phyloP scores from a whole-genome alignment of 441 rosid species.

The Gossypium davidsonii region DNA sequence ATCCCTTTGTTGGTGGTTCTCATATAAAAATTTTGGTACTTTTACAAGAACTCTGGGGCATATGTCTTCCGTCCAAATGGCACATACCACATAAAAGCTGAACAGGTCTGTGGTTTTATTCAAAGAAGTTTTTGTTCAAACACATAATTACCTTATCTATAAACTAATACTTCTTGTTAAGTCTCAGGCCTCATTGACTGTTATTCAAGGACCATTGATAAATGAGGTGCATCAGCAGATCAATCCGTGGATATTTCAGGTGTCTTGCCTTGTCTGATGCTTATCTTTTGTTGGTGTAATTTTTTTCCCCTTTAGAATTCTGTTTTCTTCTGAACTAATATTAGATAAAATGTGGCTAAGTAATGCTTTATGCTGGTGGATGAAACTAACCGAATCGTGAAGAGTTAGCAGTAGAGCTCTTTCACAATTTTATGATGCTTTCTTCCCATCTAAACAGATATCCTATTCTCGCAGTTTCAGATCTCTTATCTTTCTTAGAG shows the following conservation, averaged over 20 bases:
- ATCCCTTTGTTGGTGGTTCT: constrained; percentile 10
- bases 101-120: constrained; percentile 49
- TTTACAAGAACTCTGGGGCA: constrained; percentile 74
- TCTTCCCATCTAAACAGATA: constrained; percentile 4
- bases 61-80: constrained; percentile 98
- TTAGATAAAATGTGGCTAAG: constrained; percentile 1
- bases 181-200: constrained; percentile 63
- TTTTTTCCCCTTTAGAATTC: neutral
- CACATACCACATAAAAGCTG: constrained; percentile 51
- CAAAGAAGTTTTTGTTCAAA: constrained; percentile 8
- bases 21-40: constrained; percentile 10
- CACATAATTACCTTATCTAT: constrained; percentile 12
- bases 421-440: neutral
- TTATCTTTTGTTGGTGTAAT: constrained; percentile 3
- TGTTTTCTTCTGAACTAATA: neutral
- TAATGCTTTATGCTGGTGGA: neutral
- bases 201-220: constrained; percentile 64
- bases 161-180: constrained; percentile 17
- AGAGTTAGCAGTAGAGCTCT: neutral
- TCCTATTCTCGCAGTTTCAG: neutral
- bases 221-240: constrained; percentile 87
- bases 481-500: constrained; percentile 3
- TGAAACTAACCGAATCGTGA: neutral
- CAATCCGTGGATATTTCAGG: constrained; percentile 94
- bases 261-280: constrained; percentile 18